Base-by-base conservation (phyloP, 352 stramenopile genomes). In the Globisporangium orthogonon region DNA sequence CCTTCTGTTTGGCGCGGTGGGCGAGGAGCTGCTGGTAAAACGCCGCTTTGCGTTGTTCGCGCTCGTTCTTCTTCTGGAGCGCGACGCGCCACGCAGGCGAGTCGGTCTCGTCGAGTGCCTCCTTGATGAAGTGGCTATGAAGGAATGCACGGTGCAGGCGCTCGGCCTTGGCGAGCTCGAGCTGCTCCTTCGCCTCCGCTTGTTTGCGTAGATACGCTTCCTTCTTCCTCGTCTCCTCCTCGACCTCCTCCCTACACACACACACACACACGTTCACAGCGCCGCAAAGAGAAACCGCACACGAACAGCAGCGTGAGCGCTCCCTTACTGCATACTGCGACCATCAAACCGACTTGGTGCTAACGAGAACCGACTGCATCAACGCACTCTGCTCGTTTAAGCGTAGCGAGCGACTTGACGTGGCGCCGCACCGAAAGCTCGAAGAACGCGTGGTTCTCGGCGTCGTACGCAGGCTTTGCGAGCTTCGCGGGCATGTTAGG, bases 111-210 rank as follows among this genome's bases (percentile, higher is more conserved):
- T 89, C 74, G 0, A 91, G 60, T 9, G 74, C 74, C 50, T 80
- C 78, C 51, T 89, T 87, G 59, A 89, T 89, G 40, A 78, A 91
- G 40, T 80, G 69, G 41, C 73, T 87, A 53, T 89, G 75, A 37
- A 89, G 72, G 49, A 83, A 88, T 5, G 77, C 77, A 7, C 66
- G 67, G 63, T 89, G 83, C 13, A 90, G 58, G 51, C 83, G 75
- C 62, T 91, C 80, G 9, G 79, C 78, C 43, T 86, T 88, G 2
- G 75, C 88, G 29, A 57, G 47, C 50, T 86, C 75, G 3, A 93
- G 63, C 14, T 73, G 29, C 23, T 76, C 67, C 45, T 57, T 67
- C 31, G 82, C 56, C 10, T 69, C 64, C 3, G 57, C 55, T 50
- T 83, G 70, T 17, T 57, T 53, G 7, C 50, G 54, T 1, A 72